A percentile compares a stretch with the other conserved stretches of the same genome.
Conservation (phyloP, 805 yeast species). For the Lachancea quebecensis region DNA sequence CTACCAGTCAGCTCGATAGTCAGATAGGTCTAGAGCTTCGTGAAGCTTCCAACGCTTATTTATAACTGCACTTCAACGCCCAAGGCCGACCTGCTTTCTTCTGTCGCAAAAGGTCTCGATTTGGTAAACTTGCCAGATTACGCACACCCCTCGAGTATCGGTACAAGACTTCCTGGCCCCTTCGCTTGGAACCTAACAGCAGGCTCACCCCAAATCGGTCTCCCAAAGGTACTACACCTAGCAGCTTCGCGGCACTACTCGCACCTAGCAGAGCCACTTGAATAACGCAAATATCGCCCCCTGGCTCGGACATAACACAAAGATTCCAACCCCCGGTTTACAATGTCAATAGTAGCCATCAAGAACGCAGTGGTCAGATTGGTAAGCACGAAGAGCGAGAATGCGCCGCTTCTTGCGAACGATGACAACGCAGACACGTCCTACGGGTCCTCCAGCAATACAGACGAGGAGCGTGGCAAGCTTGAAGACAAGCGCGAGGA, state of each 20-base stretch:
- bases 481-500: conserved; percentile 7
- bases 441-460: conserved; percentile 6
- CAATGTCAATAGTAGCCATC: conserved; percentile 29
- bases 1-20: no score
- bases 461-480: conserved; percentile 9
- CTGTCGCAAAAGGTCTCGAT: neutral
- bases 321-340: neutral
- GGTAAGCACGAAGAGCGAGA: conserved; percentile 9
- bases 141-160: no score
- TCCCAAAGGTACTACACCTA: no score
- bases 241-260: no score
- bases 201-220: no score
- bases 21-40: neutral
- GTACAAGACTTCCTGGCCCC: no score
- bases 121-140: neutral
- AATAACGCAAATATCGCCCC: neutral
- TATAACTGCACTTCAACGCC: neutral
- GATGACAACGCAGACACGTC: conserved; percentile 10
- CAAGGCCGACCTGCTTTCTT: neutral
- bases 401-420: conserved; percentile 17
- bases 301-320: neutral
- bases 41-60: neutral
- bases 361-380: conserved; percentile 23
- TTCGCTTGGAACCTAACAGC: no score
- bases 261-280: neutral